Percentiles rank a stretch among this genome's conserved stretches.
Conservation (phyloP, 768 basidiomycete species). For the Cystofilobasidium ferigula region DNA sequence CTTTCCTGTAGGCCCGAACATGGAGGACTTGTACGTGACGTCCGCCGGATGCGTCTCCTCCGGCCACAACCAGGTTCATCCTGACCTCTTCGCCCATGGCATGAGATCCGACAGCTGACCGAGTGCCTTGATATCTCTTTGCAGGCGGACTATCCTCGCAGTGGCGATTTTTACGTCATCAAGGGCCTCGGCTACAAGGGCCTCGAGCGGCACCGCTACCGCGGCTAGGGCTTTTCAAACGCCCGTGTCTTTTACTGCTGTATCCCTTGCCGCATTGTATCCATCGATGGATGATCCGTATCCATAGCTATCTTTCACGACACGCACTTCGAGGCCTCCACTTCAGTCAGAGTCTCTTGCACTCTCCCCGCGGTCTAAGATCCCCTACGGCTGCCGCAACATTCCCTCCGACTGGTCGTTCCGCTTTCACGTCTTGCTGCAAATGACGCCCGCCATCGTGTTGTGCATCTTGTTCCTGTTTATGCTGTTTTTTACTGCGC, state of each 20-base stretch:
- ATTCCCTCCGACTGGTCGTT: slow-evolving; percentile 11
- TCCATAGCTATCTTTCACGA: no score
- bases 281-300: no score
- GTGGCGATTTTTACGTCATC: background rate
- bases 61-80: background rate
- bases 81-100: no score
- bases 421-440: background rate
- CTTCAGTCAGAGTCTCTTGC: no score
- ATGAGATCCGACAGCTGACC: no score
- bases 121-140: no score
- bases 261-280: no score
- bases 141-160: background rate
- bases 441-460: slow-evolving; percentile 3
- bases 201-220: background rate
- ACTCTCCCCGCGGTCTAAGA: no score
- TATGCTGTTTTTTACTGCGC: background rate
- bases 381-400: background rate
- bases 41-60: background rate
- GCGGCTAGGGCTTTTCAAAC: no score
- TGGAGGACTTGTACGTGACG: background rate
- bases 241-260: no score
- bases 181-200: background rate
- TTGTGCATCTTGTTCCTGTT: background rate
- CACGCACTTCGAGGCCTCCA: no score
- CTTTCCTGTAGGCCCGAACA: background rate